Percentiles rank a stretch among this genome's conserved stretches.
These are phyloP conservation scores for Kazachstania psychrophila DNA, from an alignment of 805 yeast genomes.

Conservation along the genomic window DNA sequence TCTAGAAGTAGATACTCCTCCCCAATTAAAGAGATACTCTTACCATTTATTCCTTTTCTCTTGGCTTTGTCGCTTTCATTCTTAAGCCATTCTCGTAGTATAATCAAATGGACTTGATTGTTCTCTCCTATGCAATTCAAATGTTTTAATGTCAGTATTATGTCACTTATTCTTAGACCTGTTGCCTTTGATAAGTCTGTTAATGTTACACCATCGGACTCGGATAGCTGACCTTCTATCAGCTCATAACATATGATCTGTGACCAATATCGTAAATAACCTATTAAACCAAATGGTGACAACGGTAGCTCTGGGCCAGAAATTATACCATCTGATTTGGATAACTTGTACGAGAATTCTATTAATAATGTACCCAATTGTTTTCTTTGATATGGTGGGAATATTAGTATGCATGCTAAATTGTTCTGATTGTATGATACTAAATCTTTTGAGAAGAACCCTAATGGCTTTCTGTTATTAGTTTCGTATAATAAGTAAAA, in stretches of 20 bases:
- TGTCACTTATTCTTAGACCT: constrained; percentile 56
- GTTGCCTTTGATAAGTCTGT: constrained; percentile 45
- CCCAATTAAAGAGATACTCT: no score
- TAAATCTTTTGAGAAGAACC: constrained; percentile 84
- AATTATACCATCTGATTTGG: constrained; percentile 48
- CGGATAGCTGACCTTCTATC: constrained; percentile 33
- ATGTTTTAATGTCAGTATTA: constrained; percentile 47
- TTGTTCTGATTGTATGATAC: constrained; percentile 71
- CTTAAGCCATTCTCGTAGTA: constrained; percentile 14
- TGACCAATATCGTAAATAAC: constrained; percentile 74
- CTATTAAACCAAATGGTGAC: constrained; percentile 66
- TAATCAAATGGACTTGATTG: constrained; percentile 14
- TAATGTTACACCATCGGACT: constrained; percentile 32
- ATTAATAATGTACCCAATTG: constrained; percentile 73
- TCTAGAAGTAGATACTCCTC: constrained; percentile 24
- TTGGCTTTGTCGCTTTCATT: not conserved
- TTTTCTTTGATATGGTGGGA: constrained; percentile 83
- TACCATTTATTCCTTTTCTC: no score
- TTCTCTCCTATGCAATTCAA: constrained; percentile 37
- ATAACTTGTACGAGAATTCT: constrained; percentile 72
- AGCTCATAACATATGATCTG: constrained; percentile 39
- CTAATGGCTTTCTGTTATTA: constrained; percentile 51
- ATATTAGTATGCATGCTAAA: constrained; percentile 80
- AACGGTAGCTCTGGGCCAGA: constrained; percentile 94
- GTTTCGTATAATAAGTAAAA: constrained; percentile 64